Evolutionary conservation across 345 rosid species (phyloP).

Genomic region (Excoecaria cochinchinensis): DNA sequence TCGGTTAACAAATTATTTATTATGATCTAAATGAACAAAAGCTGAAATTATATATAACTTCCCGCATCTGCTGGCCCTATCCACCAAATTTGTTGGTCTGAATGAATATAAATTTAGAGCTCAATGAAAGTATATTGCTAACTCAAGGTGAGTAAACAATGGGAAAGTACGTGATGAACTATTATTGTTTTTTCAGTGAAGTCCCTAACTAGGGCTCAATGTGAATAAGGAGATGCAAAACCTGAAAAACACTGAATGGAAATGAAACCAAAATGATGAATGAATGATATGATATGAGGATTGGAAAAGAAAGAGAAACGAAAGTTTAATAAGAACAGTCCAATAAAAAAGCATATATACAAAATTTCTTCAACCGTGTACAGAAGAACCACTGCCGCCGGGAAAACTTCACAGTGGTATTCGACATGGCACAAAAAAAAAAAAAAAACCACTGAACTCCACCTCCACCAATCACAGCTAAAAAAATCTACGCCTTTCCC

Average conservation of each 20-base stretch:
- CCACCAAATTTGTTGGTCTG: too few relatives aligned
- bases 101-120: too few relatives aligned
- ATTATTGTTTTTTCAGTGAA: too few relatives aligned
- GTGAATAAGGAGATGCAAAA: not conserved
- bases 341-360: conserved; percentile 36
- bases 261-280: not conserved
- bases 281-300: not conserved
- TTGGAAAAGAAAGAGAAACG: not conserved
- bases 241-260: not conserved
- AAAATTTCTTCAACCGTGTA: conserved; percentile 29
- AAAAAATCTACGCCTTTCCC: conserved; percentile 19
- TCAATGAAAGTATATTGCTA: too few relatives aligned
- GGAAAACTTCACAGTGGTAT: conserved; percentile 28
- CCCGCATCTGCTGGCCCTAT: too few relatives aligned
- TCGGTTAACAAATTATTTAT: too few relatives aligned
- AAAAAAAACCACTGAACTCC: conserved; percentile 18
- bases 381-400: conserved; percentile 22
- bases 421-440: conserved; percentile 19
- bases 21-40: too few relatives aligned
- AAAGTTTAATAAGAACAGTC: conserved; percentile 14
- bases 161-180: too few relatives aligned
- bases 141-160: too few relatives aligned
- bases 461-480: conserved; percentile 20
- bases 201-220: too few relatives aligned
- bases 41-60: too few relatives aligned